Base-by-base conservation (phyloP, 805 yeast species). In the Pichia phayaonensis region DNA sequence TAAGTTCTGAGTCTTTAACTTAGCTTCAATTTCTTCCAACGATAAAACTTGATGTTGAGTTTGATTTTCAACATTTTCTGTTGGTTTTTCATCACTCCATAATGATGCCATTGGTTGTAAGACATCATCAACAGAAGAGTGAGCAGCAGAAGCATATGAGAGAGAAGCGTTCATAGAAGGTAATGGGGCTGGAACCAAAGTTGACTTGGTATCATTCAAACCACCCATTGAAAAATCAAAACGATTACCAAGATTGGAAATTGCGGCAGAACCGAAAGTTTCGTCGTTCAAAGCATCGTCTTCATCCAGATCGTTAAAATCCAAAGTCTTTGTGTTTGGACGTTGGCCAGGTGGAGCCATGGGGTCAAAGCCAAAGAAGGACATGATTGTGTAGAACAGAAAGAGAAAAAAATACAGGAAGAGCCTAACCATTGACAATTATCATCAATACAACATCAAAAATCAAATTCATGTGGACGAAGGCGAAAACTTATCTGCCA, bases 21-120 rank as follows among this genome's bases (percentile, higher is more conserved):
- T 88, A 10, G 95, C 88, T 68, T 90, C 96, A 56, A 90, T 78
- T 59, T 90, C 95, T 63, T 86, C 92, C 64, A 88, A 72, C 12
- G 96, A 84, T 58, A 86, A 67, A 22, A 84, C 74, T 58, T 75
- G 76, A 29, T 57, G 72, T 72, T 47, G 56, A 56, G 53, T 61
- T 42, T 42, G 56, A 56, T 53, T 61, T 42, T 42, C 50, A 44
- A 34, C 51, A 15, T 23, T 53, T 48, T 59, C 53, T 43, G 64
- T 21, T 46, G 46, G 45, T 36, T 50, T 38, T 54, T 57, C 65
- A 44, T 69, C 69, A 29, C 75, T 76, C 90, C 90, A 84, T 45
- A 84, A 63, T 2, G 88, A 81, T 45, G 83, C 86, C 80, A 83
- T 78, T 49, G 90, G 90, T 60, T 77, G 78, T 64, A 84, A 61